Evolutionary conservation across 1,284 basidiomycete genomes (phyloP), one percentile per base, ranked within the genome.

Genomic region (Tausonia pullulans): DNA sequence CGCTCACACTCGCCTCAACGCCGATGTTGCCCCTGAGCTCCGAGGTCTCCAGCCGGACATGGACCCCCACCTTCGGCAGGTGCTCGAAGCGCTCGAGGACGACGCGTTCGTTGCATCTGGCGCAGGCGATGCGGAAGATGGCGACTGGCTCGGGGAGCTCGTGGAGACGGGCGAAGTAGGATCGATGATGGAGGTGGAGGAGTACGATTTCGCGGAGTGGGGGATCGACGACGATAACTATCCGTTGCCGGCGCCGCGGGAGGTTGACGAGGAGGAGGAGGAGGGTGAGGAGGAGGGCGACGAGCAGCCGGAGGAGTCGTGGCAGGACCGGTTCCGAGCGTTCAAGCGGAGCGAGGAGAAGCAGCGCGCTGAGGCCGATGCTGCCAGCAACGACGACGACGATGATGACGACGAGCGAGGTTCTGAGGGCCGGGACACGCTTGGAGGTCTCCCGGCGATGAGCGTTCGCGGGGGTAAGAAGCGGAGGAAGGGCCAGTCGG

Each of bases 41-140:
- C 80, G 87, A 46, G 95, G 96, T 0, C 86, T 98, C 68, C 88
- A 91, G 73, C 96, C 93, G 0, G 91, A 97, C 72, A 91, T 99
- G 88, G 90, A 99, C 74, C 92, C 92, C 4, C 91, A 95, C 77
- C 80, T 98, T 48, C 83, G 96, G 14, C 95, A 99, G 75, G 85
- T 85, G 0, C 79, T 99, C 45, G 94, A 98, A 71, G 96, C 96
- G 3, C 79, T 99, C 16, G 95, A 98, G 64, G 94, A 98, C 73
- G 92, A 98, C 67, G 94, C 88, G 4, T 98, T 93, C 71, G 87
- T 95, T 10, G 66, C 60, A 5, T 45, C 59, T n/a, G 69, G 53
- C 39, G 48, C 51, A 8, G 61, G 56, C 44, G 54, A 44, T 0
- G 60, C 60, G 44, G 60, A 52, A 3, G 73, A 84, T 4, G 84